These are phyloP conservation scores for Apiotrichum mycotoxinovorans DNA, from an alignment of 1,284 basidiomycete genomes.

Conservation along the genomic window DNA sequence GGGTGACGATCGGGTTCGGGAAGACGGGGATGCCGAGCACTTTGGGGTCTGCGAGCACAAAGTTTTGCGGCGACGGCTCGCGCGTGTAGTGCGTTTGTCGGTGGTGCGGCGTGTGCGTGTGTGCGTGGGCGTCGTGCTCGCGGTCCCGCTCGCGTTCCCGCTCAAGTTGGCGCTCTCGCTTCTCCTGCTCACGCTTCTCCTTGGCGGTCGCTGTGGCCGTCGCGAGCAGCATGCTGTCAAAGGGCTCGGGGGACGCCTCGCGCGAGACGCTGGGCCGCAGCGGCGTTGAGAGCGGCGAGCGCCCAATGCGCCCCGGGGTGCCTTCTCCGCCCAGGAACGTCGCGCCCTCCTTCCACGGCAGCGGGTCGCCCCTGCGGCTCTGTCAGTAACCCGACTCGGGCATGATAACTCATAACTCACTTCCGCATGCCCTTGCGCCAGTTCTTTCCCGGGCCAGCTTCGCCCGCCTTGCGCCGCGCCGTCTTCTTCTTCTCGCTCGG, in stretches of 20 bases:
- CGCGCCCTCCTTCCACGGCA: constrained; percentile 28
- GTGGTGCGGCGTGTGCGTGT: background rate
- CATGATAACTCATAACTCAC: constrained; percentile 22
- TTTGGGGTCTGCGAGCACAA: constrained; percentile 35
- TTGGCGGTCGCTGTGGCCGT: constrained; percentile 1
- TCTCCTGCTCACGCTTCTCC: background rate
- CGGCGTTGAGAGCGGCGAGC: constrained; percentile 14
- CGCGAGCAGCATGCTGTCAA: constrained; percentile 12
- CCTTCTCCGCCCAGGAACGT: constrained; percentile 12
- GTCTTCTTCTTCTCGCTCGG: constrained; percentile 27
- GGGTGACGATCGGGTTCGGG: constrained; percentile 38
- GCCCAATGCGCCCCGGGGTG: background rate
- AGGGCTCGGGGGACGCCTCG: constrained; percentile 31
- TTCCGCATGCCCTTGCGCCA: constrained; percentile 45
- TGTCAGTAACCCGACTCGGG: background rate
- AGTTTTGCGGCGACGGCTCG: constrained; percentile 24
- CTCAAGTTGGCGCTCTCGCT: background rate
- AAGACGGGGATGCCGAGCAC: constrained; percentile 44
- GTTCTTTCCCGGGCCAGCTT: constrained; percentile 35
- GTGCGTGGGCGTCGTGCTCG: background rate
- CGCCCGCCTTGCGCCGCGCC: constrained; percentile 10
- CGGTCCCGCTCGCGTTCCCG: background rate
- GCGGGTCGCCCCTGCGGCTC: constrained; percentile 22
- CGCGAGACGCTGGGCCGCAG: constrained; percentile 19
- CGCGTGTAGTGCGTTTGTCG: background rate